Base-by-base conservation (phyloP, 1,139 yeast genomes). In the Geotrichum bryndzae region DNA sequence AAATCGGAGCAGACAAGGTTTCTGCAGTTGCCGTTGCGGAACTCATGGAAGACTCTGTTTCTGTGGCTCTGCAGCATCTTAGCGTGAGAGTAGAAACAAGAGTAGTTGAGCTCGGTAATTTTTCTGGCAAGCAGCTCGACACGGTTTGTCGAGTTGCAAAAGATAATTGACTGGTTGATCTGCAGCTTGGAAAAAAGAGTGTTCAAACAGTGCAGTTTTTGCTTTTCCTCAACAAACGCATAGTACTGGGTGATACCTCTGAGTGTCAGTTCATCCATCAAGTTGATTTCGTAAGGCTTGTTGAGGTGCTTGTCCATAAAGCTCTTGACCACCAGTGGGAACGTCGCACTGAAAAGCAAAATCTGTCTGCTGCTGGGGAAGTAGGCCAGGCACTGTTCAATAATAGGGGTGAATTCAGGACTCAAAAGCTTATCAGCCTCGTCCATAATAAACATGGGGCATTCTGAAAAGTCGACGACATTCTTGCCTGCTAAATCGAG, bases 351-450 rank as follows among this genome's bases (percentile, higher is more conserved):
- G 73, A 91, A 94, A 71, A 94, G 82, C 67, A 94, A 80, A 38
- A 96, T 88, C 79, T 94, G 99, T 74, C 91, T 90, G 65, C 80
- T 77, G 62, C 78, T 71, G 35, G 98, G 96, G 82, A 94, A 87
- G 72, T 88, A 90, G 57, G 82, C 81, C 70, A 94, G 81, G 65
- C 94, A 88, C 75, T 90, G 96, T 75, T 90, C 96, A 68, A 94
- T 90, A 63, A 92, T 86, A 51, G 85, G 84, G 69, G 89, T 88
- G 76, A 94, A 95, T 73, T 94, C 99, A 69, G 92, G 86, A 56
- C 95, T 86, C 66, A 94, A 83, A 88, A 94, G 90, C 77, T 94
- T 95, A 77, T 94, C 99, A 60, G 99, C 99, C 80, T 94, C 99
- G 76, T 94, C 99, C 98, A 94, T 92, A 62, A 95, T 87, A 73